Evolutionary conservation across 2,329 filamentous ascomycete species (phyloP).

Genomic region (Pestalotiopsis sp.): DNA sequence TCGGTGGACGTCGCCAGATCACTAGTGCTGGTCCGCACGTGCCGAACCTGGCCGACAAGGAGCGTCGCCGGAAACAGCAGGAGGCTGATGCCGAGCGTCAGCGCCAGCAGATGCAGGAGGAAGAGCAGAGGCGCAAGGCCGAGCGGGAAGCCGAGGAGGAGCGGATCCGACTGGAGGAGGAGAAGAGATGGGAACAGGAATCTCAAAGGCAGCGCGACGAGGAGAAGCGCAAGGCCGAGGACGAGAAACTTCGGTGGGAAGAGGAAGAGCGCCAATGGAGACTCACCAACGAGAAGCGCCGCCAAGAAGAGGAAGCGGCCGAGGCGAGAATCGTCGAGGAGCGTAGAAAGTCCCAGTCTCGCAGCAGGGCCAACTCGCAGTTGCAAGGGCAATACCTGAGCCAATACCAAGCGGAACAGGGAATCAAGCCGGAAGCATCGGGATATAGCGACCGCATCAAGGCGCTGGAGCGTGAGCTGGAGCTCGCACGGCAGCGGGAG

Average conservation of each 20-base stretch:
- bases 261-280: conserved; percentile 79
- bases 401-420: conserved; percentile 79
- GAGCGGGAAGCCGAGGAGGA: conserved; percentile 63
- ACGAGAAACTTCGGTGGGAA: conserved; percentile 75
- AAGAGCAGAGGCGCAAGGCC: conserved; percentile 47
- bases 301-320: conserved; percentile 72
- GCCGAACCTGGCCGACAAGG: conserved; percentile 82
- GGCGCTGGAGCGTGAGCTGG: conserved; percentile 76
- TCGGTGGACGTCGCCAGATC: conserved; percentile 90
- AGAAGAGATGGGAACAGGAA: conserved; percentile 68
- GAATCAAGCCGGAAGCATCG: conserved; percentile 39
- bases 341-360: conserved; percentile 59
- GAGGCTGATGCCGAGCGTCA: conserved; percentile 63
- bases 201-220: conserved; percentile 60
- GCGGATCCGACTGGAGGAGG: conserved; percentile 62
- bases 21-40: conserved; percentile 80
- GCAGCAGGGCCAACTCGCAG: conserved; percentile 60
- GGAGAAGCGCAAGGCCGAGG: conserved; percentile 64
- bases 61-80: conserved; percentile 63
- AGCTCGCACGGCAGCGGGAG: conserved; percentile 64
- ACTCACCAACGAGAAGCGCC: conserved; percentile 71
- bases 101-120: conserved; percentile 55
- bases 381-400: conserved; percentile 84
- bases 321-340: conserved; percentile 70
- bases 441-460: conserved; percentile 70